phyloP scores from a whole-genome alignment of 2,329 filamentous ascomycete genomes.

The Phyllosticta citribraziliensis region DNA sequence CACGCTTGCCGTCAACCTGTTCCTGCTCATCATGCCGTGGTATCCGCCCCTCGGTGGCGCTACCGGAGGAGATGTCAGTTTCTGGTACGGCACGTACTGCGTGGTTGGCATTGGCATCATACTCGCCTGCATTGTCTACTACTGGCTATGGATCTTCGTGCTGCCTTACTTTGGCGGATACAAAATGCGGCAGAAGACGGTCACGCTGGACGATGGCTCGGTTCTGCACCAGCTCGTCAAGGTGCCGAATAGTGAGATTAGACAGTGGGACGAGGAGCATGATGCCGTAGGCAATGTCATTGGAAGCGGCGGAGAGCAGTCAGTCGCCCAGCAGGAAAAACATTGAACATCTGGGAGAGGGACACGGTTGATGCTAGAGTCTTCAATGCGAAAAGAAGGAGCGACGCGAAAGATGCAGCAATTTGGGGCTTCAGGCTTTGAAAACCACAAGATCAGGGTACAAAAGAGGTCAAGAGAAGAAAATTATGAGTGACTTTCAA shows the following conservation, averaged over 20 bases:
- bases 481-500: no score
- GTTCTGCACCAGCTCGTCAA: constrained; percentile 19
- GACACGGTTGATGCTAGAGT: background rate
- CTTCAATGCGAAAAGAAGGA: background rate
- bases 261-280: constrained; percentile 23
- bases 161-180: constrained; percentile 18
- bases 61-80: constrained; percentile 13
- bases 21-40: constrained; percentile 51
- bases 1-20: constrained; percentile 44
- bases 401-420: background rate
- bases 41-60: constrained; percentile 27
- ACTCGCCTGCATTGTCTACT: constrained; percentile 21
- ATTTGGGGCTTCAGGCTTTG: no score
- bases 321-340: background rate
- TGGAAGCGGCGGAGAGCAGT: background rate
- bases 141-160: constrained; percentile 20
- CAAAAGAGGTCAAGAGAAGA: no score
- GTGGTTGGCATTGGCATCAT: constrained; percentile 41
- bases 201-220: constrained; percentile 19
- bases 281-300: constrained; percentile 19
- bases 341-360: background rate
- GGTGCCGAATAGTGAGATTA: constrained; percentile 18
- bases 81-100: constrained; percentile 46
- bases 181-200: constrained; percentile 19
- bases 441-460: no score